Conservation (phyloP, 2,329 filamentous ascomycete genomes). For the Nakataea oryzae region DNA sequence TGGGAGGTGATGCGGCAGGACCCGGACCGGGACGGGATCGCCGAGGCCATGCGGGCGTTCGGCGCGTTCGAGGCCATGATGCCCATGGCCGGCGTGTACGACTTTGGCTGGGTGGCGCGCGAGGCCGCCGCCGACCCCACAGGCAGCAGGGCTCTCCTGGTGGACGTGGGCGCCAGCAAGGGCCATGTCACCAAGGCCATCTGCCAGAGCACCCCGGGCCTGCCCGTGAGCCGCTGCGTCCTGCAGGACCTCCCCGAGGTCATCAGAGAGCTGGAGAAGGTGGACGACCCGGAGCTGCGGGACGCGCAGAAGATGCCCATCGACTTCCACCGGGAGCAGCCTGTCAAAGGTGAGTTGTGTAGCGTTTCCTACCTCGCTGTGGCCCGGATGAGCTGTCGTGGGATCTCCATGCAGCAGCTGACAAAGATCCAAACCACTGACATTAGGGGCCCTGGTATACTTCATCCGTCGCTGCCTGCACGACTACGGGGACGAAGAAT, state of each 20-base stretch:
- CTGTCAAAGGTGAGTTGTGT: slow-evolving; percentile 16
- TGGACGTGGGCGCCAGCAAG: slow-evolving; percentile 22
- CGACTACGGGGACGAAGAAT: slow-evolving; percentile 23
- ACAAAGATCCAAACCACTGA: background rate
- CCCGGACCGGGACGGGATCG: slow-evolving; percentile 12
- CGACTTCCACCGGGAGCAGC: slow-evolving; percentile 22
- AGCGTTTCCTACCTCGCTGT: background rate
- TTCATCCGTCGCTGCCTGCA: slow-evolving; percentile 25
- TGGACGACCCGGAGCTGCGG: slow-evolving; percentile 9
- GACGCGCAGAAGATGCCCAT: slow-evolving; percentile 12
- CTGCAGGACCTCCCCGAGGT: slow-evolving; percentile 20
- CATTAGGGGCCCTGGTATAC: slow-evolving; percentile 22
- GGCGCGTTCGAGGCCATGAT: slow-evolving; percentile 11
- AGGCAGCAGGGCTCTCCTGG: slow-evolving; percentile 13
- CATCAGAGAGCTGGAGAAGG: slow-evolving; percentile 7
- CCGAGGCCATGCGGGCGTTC: slow-evolving; percentile 18
- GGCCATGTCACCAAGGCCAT: slow-evolving; percentile 18
- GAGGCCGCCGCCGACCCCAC: background rate
- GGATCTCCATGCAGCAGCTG: background rate
- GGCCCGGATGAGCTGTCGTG: too few relatives aligned
- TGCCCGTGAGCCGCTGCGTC: slow-evolving; percentile 17
- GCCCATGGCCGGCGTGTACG: slow-evolving; percentile 17
- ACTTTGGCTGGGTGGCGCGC: slow-evolving; percentile 17
- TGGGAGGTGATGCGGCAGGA: slow-evolving; percentile 19
- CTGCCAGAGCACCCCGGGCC: slow-evolving; percentile 13